Percentiles rank a stretch among this genome's conserved stretches.
phyloP scores from a whole-genome alignment of 352 stramenopile species.

The Phytophthora hybrid region DNA sequence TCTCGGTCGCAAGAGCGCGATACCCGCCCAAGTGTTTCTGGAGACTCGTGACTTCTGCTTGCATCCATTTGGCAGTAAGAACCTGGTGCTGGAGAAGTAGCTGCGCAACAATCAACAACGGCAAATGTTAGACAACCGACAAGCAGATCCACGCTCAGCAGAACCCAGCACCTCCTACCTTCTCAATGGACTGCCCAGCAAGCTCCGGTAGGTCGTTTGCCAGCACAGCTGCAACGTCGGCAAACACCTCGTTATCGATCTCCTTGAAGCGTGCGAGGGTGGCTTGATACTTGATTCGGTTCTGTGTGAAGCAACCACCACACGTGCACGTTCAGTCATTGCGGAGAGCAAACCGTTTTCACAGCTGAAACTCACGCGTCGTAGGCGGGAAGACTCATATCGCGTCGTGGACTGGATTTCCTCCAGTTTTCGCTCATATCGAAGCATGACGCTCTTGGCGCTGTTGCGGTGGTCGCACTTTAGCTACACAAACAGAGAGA shows the following conservation, averaged over 20 bases:
- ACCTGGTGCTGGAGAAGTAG: constrained; percentile 47
- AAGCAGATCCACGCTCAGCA: not conserved
- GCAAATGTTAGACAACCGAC: constrained; percentile 7
- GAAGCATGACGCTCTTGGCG: constrained; percentile 56
- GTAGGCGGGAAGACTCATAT: constrained; percentile 57
- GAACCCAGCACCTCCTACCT: constrained; percentile 27
- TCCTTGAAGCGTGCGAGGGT: constrained; percentile 67
- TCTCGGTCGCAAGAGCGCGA: constrained; percentile 19
- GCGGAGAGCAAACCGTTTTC: not conserved
- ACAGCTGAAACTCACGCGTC: constrained; percentile 48
- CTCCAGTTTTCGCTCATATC: constrained; percentile 69
- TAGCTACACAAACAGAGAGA: constrained; percentile 38
- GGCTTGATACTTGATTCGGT: constrained; percentile 67
- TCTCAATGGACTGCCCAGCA: constrained; percentile 47
- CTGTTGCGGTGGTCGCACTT: constrained; percentile 77
- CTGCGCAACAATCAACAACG: constrained; percentile 23
- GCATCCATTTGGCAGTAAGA: constrained; percentile 37
- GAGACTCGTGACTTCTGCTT: constrained; percentile 32
- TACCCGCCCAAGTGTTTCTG: constrained; percentile 32
- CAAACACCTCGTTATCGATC: constrained; percentile 62
- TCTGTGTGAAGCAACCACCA: constrained; percentile 43
- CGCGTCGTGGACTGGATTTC: constrained; percentile 56
- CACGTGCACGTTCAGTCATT: constrained; percentile 8
- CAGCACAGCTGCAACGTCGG: constrained; percentile 54
- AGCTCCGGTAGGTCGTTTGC: constrained; percentile 47